Percentiles rank a stretch among this genome's conserved stretches.
These are phyloP conservation scores for Pythium grandisporangium DNA, from an alignment of 352 stramenopile species.

Conservation along the genomic window DNA sequence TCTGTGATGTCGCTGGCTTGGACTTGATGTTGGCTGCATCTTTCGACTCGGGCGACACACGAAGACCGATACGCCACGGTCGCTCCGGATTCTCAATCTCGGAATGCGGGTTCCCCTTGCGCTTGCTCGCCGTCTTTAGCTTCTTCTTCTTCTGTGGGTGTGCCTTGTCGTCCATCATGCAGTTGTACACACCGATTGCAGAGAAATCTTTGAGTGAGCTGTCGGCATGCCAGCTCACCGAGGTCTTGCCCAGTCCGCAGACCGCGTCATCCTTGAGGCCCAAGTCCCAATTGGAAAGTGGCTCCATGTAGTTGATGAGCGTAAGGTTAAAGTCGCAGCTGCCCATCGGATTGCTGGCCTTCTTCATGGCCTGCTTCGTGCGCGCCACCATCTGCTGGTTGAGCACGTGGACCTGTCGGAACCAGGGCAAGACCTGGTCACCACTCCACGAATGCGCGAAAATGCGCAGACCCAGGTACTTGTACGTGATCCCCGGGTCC, in stretches of 20 bases:
- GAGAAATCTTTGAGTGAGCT: slow-evolving; percentile 69
- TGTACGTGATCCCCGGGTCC: slow-evolving; percentile 82
- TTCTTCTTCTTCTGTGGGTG: slow-evolving; percentile 9
- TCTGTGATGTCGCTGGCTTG: too few relatives aligned
- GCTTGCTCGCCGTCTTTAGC: not conserved
- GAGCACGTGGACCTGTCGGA: slow-evolving; percentile 7
- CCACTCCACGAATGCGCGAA: slow-evolving; percentile 71
- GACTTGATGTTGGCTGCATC: too few relatives aligned
- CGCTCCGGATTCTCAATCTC: slow-evolving; percentile 2
- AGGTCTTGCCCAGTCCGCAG: slow-evolving; percentile 24
- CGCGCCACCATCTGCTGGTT: slow-evolving; percentile 10
- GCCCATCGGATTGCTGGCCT: slow-evolving; percentile 8
- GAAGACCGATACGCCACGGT: slow-evolving; percentile 54
- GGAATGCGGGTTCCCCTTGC: slow-evolving; percentile 5
- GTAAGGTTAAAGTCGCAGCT: slow-evolving; percentile 52
- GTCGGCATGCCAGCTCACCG: slow-evolving; percentile 81
- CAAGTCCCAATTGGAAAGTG: slow-evolving; percentile 13
- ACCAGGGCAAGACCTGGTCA: slow-evolving; percentile 8
- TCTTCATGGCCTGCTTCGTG: slow-evolving; percentile 10
- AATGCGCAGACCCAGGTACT: slow-evolving; percentile 81
- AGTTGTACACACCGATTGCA: slow-evolving; percentile 82
- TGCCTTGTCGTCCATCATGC: slow-evolving; percentile 23
- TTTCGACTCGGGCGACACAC: slow-evolving; percentile 43
- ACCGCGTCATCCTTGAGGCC: slow-evolving; percentile 53
- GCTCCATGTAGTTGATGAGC: slow-evolving; percentile 47